These are phyloP conservation scores for Avicennia marina DNA, from an alignment of 257 asterid species.

Conservation along the genomic window DNA sequence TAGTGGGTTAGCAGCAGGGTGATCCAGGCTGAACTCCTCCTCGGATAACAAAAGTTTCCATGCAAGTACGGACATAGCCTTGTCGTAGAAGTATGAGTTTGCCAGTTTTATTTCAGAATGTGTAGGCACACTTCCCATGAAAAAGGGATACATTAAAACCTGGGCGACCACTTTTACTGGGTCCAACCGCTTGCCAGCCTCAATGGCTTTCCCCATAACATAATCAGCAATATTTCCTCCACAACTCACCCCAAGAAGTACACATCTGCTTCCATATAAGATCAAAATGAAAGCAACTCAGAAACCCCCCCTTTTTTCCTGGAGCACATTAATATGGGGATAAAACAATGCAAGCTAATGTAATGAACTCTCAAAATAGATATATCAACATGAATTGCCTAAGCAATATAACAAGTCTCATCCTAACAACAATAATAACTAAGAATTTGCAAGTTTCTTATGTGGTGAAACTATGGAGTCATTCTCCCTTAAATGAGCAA, in stretches of 20 bases:
- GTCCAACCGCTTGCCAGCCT: conserved; percentile 70
- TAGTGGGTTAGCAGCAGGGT: conserved; percentile 85
- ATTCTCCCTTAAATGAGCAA: too few species aligned
- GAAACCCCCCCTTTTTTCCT: background rate
- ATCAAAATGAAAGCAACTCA: background rate
- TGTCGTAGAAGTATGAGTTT: conserved; percentile 89
- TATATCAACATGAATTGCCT: background rate
- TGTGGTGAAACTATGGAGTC: background rate
- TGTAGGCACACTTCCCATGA: conserved; percentile 86
- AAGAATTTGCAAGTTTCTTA: background rate
- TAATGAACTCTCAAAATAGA: too few species aligned
- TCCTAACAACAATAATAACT: background rate
- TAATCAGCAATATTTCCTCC: conserved; percentile 90
- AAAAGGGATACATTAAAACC: conserved; percentile 90
- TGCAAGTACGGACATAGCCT: conserved; percentile 75
- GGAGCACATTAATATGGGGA: background rate
- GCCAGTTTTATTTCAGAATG: conserved; percentile 79
- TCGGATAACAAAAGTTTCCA: conserved; percentile 82
- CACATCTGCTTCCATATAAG: conserved; percentile 53
- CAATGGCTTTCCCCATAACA: conserved; percentile 75
- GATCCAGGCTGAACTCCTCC: conserved; percentile 71
- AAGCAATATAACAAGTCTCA: too few species aligned
- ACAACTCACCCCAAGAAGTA: conserved; percentile 93
- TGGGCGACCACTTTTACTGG: conserved; percentile 96
- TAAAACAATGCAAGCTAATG: too few species aligned